phyloP scores from a whole-genome alignment of 1,284 basidiomycete genomes.

The Trichosporon sp. region DNA sequence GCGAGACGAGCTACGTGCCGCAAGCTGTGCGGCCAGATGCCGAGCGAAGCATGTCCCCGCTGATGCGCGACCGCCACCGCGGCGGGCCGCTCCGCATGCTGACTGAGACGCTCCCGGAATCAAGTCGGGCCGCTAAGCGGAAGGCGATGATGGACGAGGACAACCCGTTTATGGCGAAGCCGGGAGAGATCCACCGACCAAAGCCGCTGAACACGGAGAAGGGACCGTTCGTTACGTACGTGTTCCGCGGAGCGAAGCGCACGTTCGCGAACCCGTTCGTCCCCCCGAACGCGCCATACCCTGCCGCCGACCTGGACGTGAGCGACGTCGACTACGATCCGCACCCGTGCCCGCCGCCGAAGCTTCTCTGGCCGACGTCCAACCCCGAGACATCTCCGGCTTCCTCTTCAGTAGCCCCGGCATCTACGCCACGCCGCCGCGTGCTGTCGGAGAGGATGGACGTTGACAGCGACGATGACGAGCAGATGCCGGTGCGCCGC shows the following conservation, averaged over 20 bases:
- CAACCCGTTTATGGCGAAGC: constrained; percentile 49
- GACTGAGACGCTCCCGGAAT: not conserved
- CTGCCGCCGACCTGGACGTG: constrained; percentile 38
- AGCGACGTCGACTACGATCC: constrained; percentile 48
- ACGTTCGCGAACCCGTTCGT: constrained; percentile 52
- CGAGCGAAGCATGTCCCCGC: constrained; percentile 30
- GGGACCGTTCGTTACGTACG: constrained; percentile 49
- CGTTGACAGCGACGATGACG: constrained; percentile 21
- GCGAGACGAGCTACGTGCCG: constrained; percentile 30
- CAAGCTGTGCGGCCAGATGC: constrained; percentile 26
- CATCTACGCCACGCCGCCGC: constrained; percentile 21
- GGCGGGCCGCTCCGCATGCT: constrained; percentile 21
- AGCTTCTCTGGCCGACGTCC: constrained; percentile 44
- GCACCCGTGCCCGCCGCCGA: constrained; percentile 48
- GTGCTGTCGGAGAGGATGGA: constrained; percentile 13
- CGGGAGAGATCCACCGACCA: constrained; percentile 37
- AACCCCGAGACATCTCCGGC: constrained; percentile 12
- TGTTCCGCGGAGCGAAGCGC: constrained; percentile 53
- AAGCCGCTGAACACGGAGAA: constrained; percentile 23
- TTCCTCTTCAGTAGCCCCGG: not conserved
- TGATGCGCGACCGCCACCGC: not conserved
- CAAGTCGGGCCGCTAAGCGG: constrained; percentile 18
- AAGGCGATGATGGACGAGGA: constrained; percentile 41
- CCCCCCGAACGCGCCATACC: constrained; percentile 34
- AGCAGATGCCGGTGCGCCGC: constrained; percentile 21